A percentile compares a stretch with the other conserved stretches of the same genome.
phyloP scores from a whole-genome alignment of 805 yeast species.

The Kazachstania bromeliacearum region DNA sequence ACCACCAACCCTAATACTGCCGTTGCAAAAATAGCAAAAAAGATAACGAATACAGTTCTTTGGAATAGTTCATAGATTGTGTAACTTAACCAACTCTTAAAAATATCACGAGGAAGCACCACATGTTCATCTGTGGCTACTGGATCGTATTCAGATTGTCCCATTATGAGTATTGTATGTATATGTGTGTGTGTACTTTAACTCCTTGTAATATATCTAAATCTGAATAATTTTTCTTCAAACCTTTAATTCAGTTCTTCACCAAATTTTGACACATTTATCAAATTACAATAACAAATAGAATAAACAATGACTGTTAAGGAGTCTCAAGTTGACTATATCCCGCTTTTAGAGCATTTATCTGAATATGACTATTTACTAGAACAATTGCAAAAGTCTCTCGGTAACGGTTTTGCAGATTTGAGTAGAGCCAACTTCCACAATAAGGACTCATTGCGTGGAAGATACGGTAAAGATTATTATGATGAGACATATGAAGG shows the following conservation, averaged over 20 bases:
- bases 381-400: conserved; percentile 21
- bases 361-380: conserved; percentile 19
- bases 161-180: no score
- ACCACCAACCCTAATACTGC: no score
- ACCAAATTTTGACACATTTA: no score
- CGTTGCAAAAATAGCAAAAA: not conserved
- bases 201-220: no score
- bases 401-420: conserved; percentile 20
- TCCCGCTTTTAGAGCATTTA: conserved; percentile 14
- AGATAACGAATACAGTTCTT: not conserved
- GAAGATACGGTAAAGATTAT: conserved; percentile 27
- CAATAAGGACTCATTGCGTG: conserved; percentile 25
- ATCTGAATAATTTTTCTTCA: not conserved
- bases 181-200: no score
- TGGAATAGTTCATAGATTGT: not conserved
- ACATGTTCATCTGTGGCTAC: not conserved
- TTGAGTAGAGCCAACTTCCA: conserved; percentile 27
- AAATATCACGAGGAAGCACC: not conserved
- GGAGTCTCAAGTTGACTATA: no score
- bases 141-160: not conserved
- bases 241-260: not conserved
- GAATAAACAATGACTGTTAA: no score
- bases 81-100: not conserved
- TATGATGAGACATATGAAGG: conserved; percentile 27
- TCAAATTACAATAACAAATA: no score